Conservation (phyloP, 2,329 filamentous ascomycete species). For the Rugonectria rugulosa region DNA sequence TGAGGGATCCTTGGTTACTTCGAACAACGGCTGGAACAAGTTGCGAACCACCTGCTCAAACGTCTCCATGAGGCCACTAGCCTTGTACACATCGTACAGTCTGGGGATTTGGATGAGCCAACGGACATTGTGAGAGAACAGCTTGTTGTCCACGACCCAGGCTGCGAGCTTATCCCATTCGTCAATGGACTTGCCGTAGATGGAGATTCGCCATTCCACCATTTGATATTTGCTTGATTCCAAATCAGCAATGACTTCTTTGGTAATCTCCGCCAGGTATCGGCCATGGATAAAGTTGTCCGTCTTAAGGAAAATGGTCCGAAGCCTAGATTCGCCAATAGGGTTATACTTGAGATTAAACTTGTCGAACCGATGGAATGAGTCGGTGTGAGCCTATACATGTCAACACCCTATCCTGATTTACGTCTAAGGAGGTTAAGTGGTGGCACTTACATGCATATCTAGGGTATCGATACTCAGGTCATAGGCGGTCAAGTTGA, state of each 20-base stretch:
- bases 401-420: constrained; percentile 14
- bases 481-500: constrained; percentile 96
- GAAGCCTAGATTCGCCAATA: constrained; percentile 90
- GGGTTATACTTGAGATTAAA: constrained; percentile 99
- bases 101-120: constrained; percentile 97
- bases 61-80: constrained; percentile 82
- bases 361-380: constrained; percentile 98
- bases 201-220: constrained; percentile 98
- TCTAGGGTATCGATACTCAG: constrained; percentile 97
- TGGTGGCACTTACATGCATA: constrained; percentile 79
- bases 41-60: constrained; percentile 93
- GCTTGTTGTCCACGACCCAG: constrained; percentile 97
- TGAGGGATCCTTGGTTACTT: constrained; percentile 86
- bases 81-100: constrained; percentile 95
- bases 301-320: constrained; percentile 99
- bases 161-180: constrained; percentile 98
- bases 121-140: constrained; percentile 96
- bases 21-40: constrained; percentile 91
- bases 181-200: constrained; percentile 89
- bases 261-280: constrained; percentile 96
- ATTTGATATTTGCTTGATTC: constrained; percentile 99
- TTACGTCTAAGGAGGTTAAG: neutral
- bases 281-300: constrained; percentile 97
- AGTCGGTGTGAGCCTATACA: constrained; percentile 86
- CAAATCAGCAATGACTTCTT: constrained; percentile 95